A percentile compares a stretch with the other conserved stretches of the same genome.
Evolutionary conservation across 805 yeast genomes (phyloP).

Genomic region (Pichia nakasei): DNA sequence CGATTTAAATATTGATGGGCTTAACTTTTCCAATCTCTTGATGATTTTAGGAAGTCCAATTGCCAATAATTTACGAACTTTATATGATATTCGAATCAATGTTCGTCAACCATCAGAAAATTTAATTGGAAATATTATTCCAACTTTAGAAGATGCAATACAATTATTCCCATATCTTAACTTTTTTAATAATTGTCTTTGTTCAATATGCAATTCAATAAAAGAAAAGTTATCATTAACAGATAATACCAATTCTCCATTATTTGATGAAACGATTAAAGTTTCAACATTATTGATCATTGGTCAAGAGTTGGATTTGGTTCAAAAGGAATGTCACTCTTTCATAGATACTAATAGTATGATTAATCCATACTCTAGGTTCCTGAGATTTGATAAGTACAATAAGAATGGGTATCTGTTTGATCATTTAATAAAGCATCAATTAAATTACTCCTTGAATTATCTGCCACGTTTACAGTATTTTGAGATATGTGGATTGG

Average conservation of each 20-base stretch:
- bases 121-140: slow-evolving; percentile 22
- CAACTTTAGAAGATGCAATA: slow-evolving; percentile 23
- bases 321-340: slow-evolving; percentile 12
- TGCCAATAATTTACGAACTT: slow-evolving; percentile 17
- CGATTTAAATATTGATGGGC: slow-evolving; percentile 21
- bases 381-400: slow-evolving; percentile 11
- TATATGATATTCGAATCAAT: slow-evolving; percentile 22
- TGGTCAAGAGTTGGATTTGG: slow-evolving; percentile 23
- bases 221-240: slow-evolving; percentile 3
- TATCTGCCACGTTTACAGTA: slow-evolving; percentile 16
- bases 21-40: slow-evolving; percentile 24
- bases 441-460: slow-evolving; percentile 18
- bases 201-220: slow-evolving; percentile 18
- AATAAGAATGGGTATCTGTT: slow-evolving; percentile 19
- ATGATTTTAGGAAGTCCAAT: slow-evolving; percentile 27
- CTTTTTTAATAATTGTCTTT: slow-evolving; percentile 19
- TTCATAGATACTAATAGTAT: slow-evolving; percentile 7
- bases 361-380: slow-evolving; percentile 12
- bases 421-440: slow-evolving; percentile 22
- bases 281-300: slow-evolving; percentile 25
- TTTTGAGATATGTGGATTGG: slow-evolving; percentile 26
- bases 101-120: slow-evolving; percentile 24
- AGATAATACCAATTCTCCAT: neutral
- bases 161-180: slow-evolving; percentile 23
- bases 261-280: slow-evolving; percentile 21